Evolutionary conservation across 2,329 filamentous ascomycete species (phyloP), one percentile per base, ranked within the genome.

Genomic region (Paramyrothecium sp.): DNA sequence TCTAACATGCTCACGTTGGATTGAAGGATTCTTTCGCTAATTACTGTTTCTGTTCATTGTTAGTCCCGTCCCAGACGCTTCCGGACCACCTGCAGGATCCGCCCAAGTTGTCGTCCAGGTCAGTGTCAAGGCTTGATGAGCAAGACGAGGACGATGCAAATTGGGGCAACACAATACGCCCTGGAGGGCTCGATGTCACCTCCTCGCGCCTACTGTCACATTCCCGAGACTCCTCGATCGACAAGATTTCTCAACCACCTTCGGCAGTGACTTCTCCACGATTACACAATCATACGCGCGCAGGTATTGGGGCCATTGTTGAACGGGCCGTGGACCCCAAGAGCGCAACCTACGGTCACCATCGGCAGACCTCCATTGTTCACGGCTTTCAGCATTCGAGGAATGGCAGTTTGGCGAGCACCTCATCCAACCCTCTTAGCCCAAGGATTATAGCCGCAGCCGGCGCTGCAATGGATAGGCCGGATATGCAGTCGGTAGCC

Each of bases 361-460:
- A 98, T 75, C 89, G 95, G 56, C 92, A 99, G 77, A 96, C 94
- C 1, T 98, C 94, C 52, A 97, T 98, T 66, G 93, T 98, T 57
- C 91, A 98, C 85, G 94, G 95, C 68, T 88, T 96, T 64, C 93
- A 97, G 73, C 95, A 99, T 84, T 85, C 85, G 66, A 82, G 94
- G 75, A 96, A 96, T 82, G 90, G 92, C 66, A 97, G 93, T 76
- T 86, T 89, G 68, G 86, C 88, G 62, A 92, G 91, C 71, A 86
- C 90, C 56, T 85, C 89, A 38, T 89, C 89, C 26, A 96, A 90
- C 72, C 94, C 94, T 58, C 80, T 97, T 67, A 96, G 91, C 73
- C 91, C 92, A 55, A 90, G 96, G 73, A 88, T 92, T 73, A 92
- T 94, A 67, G 87, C 89, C 55, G 86, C 88, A 49, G 86, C 85